phyloP scores from a whole-genome alignment of 805 yeast genomes.

The Pichia rugopelliculosa region DNA sequence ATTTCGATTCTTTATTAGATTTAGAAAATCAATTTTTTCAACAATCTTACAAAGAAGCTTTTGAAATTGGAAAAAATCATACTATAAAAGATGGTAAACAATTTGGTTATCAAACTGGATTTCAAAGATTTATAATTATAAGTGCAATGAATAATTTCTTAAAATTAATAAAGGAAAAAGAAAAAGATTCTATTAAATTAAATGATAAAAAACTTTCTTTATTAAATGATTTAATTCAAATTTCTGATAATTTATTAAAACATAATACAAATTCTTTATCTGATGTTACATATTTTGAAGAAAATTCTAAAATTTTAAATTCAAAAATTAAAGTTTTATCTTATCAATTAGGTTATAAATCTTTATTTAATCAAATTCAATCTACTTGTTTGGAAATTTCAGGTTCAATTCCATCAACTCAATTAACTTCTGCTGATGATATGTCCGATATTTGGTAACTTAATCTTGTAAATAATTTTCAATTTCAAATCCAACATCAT shows the following conservation, averaged over 20 bases:
- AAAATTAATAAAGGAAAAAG: not conserved
- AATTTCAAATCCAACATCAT: constrained; percentile 59
- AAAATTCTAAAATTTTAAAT: constrained; percentile 20
- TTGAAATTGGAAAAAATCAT: constrained; percentile 46
- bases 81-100: constrained; percentile 75
- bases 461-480: constrained; percentile 44
- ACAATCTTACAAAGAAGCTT: constrained; percentile 70
- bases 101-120: constrained; percentile 74
- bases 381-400: constrained; percentile 16
- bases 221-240: not conserved
- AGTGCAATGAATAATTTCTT: constrained; percentile 54
- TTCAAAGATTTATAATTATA: constrained; percentile 57
- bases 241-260: constrained; percentile 13
- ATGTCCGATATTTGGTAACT: constrained; percentile 23
- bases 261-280: constrained; percentile 21
- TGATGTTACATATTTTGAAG: constrained; percentile 24
- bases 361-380: constrained; percentile 19
- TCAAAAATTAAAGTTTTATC: constrained; percentile 25
- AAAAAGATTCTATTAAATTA: not conserved
- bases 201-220: not conserved
- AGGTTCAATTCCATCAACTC: constrained; percentile 21
- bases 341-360: constrained; percentile 18
- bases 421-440: constrained; percentile 17
- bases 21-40: constrained; percentile 57
- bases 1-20: constrained; percentile 49